Evolutionary conservation across 768 basidiomycete genomes (phyloP), one percentile per base, ranked within the genome.

Genomic region (Rhodotorula diobovata): DNA sequence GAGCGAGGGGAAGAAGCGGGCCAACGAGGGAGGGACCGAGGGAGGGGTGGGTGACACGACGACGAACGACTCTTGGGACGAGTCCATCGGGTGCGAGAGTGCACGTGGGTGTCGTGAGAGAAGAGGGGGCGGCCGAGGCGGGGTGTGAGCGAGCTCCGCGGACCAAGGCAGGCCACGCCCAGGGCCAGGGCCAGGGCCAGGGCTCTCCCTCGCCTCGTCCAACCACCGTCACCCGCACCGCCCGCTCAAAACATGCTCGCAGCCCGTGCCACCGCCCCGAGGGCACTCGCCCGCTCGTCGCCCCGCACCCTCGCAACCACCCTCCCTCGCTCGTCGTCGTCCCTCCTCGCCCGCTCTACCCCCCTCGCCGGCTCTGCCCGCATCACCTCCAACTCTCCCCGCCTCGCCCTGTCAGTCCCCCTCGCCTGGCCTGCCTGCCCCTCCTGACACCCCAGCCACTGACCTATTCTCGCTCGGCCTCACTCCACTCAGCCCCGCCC

Each of bases 241-340:
- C 11, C 30, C 46, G 35, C 65, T 18, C 30, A 32, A 25, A 59
- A 15, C 15, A 69, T 69, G 68, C 68, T 69, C 41, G 66, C 66
- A 30, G 43, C 57, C 43, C 65, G 65, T 23, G 21, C 41, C n/a
- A 58, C 64, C 25, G 59, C 69, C 41, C 41, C 41, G 6, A 11
- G 54, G 55, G 56, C 21, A 8, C 32, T 53, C 16, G n/a, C 23
- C 18, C 35, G 30, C 43, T 3, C 55, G 1, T 43, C 18, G 4
- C 41, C 30, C 34, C 12, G n/a, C n/a, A n/a, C 51, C 53, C 32
- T 32, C 32, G 50, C 63, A 3, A 30, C 68, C 35, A n/a, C 45
- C 28, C n/a, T 18, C 45, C 39, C 35, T 21, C 46, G 25, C 8
- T 7, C 32, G 28, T 16, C 18, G 35, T 9, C 34, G 21, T 7